Percentiles rank a stretch among this genome's conserved stretches.
These are phyloP conservation scores for Pythium rishiriense DNA, from an alignment of 352 stramenopile genomes.

Conservation along the genomic window DNA sequence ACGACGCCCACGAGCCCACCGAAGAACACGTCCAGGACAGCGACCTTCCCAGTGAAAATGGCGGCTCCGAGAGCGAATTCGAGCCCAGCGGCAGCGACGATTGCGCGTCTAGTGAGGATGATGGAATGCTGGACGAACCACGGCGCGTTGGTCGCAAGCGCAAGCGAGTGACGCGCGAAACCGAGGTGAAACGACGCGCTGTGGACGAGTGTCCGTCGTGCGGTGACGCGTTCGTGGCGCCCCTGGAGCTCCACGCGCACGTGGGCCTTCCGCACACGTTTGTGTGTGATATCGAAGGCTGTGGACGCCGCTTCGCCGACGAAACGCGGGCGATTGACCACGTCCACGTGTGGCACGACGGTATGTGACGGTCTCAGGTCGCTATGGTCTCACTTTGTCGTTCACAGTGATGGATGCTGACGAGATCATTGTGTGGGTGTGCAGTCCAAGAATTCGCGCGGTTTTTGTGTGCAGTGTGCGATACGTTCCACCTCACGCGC, in stretches of 20 bases:
- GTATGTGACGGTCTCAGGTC: neutral
- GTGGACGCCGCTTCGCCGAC: constrained; percentile 14
- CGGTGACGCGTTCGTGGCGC: neutral
- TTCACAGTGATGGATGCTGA: neutral
- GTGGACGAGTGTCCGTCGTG: neutral
- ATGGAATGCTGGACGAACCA: neutral
- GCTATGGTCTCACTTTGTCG: neutral
- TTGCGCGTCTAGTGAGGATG: constrained; percentile 1
- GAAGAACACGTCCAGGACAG: neutral
- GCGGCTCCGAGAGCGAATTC: constrained; percentile 19
- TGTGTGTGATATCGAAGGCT: constrained; percentile 28
- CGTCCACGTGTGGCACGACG: constrained; percentile 19
- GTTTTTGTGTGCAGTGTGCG: constrained; percentile 10
- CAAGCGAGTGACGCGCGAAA: constrained; percentile 11
- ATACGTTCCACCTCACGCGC: constrained; percentile 12
- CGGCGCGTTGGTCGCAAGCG: constrained; percentile 13
- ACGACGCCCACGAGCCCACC: constrained; percentile 11
- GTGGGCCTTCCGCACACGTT: constrained; percentile 7
- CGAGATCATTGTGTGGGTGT: neutral
- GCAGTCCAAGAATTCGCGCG: constrained; percentile 15
- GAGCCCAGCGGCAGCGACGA: constrained; percentile 5
- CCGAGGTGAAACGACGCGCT: neutral
- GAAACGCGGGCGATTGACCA: constrained; percentile 24
- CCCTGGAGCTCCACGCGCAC: neutral
- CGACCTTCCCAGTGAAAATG: neutral